Conservation (phyloP, 1,284 basidiomycete genomes). For the Trichosporon sp. region DNA sequence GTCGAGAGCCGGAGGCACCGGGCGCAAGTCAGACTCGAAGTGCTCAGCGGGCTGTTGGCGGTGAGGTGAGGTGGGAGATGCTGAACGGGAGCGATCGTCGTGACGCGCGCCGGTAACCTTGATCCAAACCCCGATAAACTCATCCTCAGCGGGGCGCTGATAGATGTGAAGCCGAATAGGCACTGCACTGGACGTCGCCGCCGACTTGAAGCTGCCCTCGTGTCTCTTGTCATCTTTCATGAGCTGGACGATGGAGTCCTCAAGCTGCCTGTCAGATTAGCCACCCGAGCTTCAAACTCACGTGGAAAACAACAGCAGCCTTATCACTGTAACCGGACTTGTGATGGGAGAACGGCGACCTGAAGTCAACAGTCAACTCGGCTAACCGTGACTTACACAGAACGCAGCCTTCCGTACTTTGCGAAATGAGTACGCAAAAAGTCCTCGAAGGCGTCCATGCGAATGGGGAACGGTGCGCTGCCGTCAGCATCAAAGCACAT, state of each 20-base stretch:
- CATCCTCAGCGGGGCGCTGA: constrained; percentile 16
- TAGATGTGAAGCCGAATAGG: constrained; percentile 31
- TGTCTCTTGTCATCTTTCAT: constrained; percentile 34
- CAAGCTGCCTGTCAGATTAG: constrained; percentile 27
- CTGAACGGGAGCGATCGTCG: constrained; percentile 34
- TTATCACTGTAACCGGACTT: constrained; percentile 25
- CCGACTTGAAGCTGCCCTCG: constrained; percentile 26
- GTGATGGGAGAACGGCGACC: not conserved
- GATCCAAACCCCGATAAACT: constrained; percentile 35
- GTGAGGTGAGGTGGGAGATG: constrained; percentile 22
- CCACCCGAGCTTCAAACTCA: constrained; percentile 23
- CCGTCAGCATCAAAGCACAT: constrained; percentile 1
- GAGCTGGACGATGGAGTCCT: constrained; percentile 27
- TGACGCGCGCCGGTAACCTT: constrained; percentile 37
- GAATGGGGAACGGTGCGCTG: constrained; percentile 41
- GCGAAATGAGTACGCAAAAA: constrained; percentile 40
- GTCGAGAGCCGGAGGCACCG: constrained; percentile 1
- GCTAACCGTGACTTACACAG: constrained; percentile 34
- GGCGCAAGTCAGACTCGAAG: constrained; percentile 2
- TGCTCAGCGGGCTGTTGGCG: not conserved
- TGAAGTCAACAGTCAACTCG: not conserved
- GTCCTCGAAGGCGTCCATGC: constrained; percentile 23
- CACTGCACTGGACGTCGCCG: not conserved
- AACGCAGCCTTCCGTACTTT: constrained; percentile 37
- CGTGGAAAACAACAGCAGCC: constrained; percentile 42